A percentile compares a stretch with the other conserved stretches of the same genome.
Evolutionary conservation across 805 yeast species (phyloP).

Genomic region (Aciculoconidium aculeatum): DNA sequence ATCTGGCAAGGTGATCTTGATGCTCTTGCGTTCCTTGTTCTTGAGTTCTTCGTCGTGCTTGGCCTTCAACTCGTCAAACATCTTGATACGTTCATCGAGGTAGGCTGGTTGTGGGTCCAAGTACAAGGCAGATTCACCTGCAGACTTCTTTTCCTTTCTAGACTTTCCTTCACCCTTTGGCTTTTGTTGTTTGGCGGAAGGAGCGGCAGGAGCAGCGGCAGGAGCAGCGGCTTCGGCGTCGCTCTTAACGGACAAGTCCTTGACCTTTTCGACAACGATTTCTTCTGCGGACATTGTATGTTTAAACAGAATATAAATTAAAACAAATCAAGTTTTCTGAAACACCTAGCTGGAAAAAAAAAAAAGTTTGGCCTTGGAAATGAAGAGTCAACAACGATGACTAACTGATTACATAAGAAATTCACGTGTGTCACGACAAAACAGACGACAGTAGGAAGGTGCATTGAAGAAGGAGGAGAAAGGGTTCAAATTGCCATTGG

Average conservation of each 20-base stretch:
- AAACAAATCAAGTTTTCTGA: too few relatives aligned
- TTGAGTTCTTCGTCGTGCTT: conserved; percentile 71
- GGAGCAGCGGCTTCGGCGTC: conserved; percentile 8
- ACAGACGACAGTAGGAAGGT: too few relatives aligned
- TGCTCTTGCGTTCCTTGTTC: conserved; percentile 48
- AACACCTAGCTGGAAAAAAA: too few relatives aligned
- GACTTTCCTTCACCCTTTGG: conserved; percentile 16
- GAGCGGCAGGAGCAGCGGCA: too few relatives aligned
- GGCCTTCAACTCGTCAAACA: conserved; percentile 76
- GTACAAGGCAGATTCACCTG: conserved; percentile 26
- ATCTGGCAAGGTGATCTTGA: conserved; percentile 80
- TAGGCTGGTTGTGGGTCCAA: conserved; percentile 80
- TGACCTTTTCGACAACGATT: conserved; percentile 41
- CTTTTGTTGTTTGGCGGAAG: conserved; percentile 7
- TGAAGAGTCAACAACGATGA: too few relatives aligned
- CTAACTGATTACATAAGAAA: too few relatives aligned
- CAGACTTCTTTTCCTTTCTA: conserved; percentile 34
- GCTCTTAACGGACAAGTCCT: conserved; percentile 33
- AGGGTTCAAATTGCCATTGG: too few relatives aligned
- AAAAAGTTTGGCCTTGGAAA: too few relatives aligned
- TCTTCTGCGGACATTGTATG: conserved; percentile 12
- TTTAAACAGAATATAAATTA: too few relatives aligned
- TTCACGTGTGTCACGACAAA: too few relatives aligned
- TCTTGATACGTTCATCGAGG: conserved; percentile 67
- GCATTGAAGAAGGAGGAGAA: too few relatives aligned